Base-by-base conservation (phyloP, 1,139 yeast genomes). In the Saccharomyces hybrid region DNA sequence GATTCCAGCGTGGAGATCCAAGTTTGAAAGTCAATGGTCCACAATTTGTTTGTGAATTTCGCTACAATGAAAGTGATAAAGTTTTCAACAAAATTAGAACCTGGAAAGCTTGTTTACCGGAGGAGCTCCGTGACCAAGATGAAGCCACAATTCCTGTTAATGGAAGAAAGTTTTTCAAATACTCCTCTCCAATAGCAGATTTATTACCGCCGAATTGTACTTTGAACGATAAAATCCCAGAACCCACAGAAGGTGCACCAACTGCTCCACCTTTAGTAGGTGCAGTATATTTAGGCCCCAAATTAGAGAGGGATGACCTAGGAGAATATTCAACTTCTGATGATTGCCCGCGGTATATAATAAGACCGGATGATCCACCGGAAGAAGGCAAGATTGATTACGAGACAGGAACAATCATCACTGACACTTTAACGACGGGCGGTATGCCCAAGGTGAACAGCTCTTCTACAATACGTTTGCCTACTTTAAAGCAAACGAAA, bases 41-140 rank as follows among this genome's bases (percentile, higher is more conserved):
- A 3, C 81, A 95, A 71, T 93, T 90, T 71, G 86, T 95, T 62
- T 93, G 99, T 74, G 99, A 93, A 71, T 88, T 84, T 71, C 82
- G 99, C 65, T 93, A 91, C 73, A 93, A 93, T 67, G 98, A 91
- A 68, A 78, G 81, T 57, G 95, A 88, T 64, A 89, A 89, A 68
- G 86, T 84, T 26, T 93, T 93, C 75, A 93, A 93, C 73, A 86
- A 93, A 68, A 93, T 93, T 65, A 81, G 98, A 68, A 93, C 99
- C 1, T 93, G 99, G 99, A 91, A 89, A 71, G 98, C 97, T 4
- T 93, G 99, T 75, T 79, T 91, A 62, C 99, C 99, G 0, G 99
- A 93, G 71, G 99, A 91, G 69, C 87, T 91, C 42, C 82, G 98
- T 65, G 91, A 88, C 59, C 80, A 82, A 52, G 86, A 84, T 55